Evolutionary conservation across 495 filamentous ascomycete species (phyloP).

Genomic region (Xanthoparmelia taractica): DNA sequence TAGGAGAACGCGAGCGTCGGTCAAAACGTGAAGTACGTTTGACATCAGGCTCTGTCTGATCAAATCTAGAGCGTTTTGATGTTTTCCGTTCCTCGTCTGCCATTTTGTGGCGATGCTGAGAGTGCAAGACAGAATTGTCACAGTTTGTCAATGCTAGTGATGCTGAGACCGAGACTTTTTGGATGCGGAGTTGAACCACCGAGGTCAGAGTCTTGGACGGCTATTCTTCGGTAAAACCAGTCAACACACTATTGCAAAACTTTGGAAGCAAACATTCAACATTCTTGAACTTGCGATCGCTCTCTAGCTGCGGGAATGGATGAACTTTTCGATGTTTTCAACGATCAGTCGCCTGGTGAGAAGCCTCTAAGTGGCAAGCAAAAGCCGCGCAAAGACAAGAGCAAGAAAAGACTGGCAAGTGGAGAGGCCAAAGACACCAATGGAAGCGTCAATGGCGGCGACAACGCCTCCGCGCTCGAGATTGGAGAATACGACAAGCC

Average conservation of each 20-base stretch:
- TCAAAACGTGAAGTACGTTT: conserved; percentile 70
- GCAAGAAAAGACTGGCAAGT: conserved; percentile 77
- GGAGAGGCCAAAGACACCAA: conserved; percentile 56
- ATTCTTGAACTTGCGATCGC: neutral
- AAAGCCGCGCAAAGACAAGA: conserved; percentile 52
- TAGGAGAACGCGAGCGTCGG: conserved; percentile 77
- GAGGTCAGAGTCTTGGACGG: neutral
- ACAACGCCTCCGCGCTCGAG: conserved; percentile 38
- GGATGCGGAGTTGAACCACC: neutral
- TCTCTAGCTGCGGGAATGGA: conserved; percentile 45
- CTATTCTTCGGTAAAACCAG: neutral
- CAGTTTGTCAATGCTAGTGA: neutral
- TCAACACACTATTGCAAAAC: neutral
- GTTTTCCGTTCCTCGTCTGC: conserved; percentile 68
- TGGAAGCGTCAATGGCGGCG: conserved; percentile 30
- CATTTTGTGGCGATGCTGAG: conserved; percentile 55
- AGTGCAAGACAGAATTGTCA: neutral
- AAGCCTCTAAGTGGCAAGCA: conserved; percentile 32
- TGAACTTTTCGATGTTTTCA: conserved; percentile 80
- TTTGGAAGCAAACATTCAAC: neutral
- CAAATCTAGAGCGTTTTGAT: conserved; percentile 83
- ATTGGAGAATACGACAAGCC: conserved; percentile 25
- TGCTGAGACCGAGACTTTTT: neutral
- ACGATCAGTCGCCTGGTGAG: conserved; percentile 50
- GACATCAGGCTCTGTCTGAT: conserved; percentile 74